A percentile compares a stretch with the other conserved stretches of the same genome.
phyloP scores from a whole-genome alignment of 495 filamentous ascomycete genomes.

The Penicillium lagena region DNA sequence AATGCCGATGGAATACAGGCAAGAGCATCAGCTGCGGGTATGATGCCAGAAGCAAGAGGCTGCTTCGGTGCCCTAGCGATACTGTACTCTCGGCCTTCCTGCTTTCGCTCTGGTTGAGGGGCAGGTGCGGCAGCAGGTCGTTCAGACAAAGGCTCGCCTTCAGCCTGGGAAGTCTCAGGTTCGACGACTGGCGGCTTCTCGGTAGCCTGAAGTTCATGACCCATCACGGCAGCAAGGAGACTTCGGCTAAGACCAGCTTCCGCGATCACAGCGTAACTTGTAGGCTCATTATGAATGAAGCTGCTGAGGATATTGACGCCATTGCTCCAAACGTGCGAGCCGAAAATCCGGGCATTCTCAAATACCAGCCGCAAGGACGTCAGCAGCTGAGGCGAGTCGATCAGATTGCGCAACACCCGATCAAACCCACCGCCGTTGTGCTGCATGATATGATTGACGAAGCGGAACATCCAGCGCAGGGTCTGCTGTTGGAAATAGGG shows the following conservation, averaged over 20 bases:
- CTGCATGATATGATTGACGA: constrained; percentile 91
- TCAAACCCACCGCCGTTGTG: constrained; percentile 81
- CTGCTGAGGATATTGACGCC: constrained; percentile 84
- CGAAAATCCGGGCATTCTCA: constrained; percentile 68
- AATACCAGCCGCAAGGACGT: constrained; percentile 75
- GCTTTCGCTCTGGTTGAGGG: constrained; percentile 7
- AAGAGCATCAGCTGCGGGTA: constrained; percentile 81
- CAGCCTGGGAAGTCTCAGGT: constrained; percentile 14
- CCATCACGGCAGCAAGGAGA: constrained; percentile 75
- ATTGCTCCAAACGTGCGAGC: constrained; percentile 89
- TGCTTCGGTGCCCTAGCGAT: constrained; percentile 26
- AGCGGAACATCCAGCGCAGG: constrained; percentile 88
- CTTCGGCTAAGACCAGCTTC: constrained; percentile 87
- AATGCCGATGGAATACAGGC: constrained; percentile 77
- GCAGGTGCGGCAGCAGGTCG: constrained; percentile 10
- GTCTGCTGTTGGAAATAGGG: constrained; percentile 88
- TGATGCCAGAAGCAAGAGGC: constrained; percentile 64
- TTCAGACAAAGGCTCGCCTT: constrained; percentile 14
- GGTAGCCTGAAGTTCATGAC: constrained; percentile 27
- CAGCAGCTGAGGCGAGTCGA: constrained; percentile 84
- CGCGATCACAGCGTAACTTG: constrained; percentile 89
- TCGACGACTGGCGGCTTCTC: constrained; percentile 26
- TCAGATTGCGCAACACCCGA: constrained; percentile 82
- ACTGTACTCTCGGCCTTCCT: constrained; percentile 26
- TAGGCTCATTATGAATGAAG: constrained; percentile 98